Base-by-base conservation (phyloP, 2,329 filamentous ascomycete species). In the Aureobasidium melanogenum region DNA sequence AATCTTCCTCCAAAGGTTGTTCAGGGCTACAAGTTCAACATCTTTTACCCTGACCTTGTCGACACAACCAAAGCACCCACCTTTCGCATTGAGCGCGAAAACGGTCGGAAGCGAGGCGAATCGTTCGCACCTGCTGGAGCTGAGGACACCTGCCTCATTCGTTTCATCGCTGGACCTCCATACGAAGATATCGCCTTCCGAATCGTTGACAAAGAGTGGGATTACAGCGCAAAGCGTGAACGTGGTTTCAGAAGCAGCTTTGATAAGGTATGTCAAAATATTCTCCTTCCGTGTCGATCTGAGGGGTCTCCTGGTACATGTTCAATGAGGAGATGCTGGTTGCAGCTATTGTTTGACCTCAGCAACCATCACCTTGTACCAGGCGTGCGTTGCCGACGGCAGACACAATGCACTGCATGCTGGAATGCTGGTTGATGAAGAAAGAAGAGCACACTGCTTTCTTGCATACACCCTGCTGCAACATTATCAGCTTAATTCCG, bases 21-120 rank as follows among this genome's bases (percentile, higher is more conserved):
- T 12, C 94, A 99, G 73, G 94, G 94, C 61, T 99, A 99, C 81
- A 97, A 96, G 74, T 99, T 99, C 82, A 97, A 99, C 77, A 93
- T 99, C 56, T 99, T 99, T 76, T 99, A 99, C 71, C 94, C 94
- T 0, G 94, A 99, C 68, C 84, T 99, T 34, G 91, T 97, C 69
- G 92, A 97, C 78, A 96, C 93, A 76, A 85, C 87, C 34, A 96
- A 92, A 75, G 92, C 94, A 1, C 94, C 94, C 10, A 97, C 92
- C 0, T 99, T 95, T 77, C 90, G 90, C 72, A 97, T 99, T 66
- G 90, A 97, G 70, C 87, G 94, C 43, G 94, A 97, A 75, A 86
- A 94, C 70, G 94, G 94, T 17, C 83, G 94, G 62, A 88, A 89
- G 72, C 84, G 90, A 63, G 94, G 94, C 26, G 89, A 99, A 75